Evolutionary conservation across 2,329 filamentous ascomycete genomes (phyloP), one percentile per base, ranked within the genome.

Genomic region (Aureobasidium subglaciale): DNA sequence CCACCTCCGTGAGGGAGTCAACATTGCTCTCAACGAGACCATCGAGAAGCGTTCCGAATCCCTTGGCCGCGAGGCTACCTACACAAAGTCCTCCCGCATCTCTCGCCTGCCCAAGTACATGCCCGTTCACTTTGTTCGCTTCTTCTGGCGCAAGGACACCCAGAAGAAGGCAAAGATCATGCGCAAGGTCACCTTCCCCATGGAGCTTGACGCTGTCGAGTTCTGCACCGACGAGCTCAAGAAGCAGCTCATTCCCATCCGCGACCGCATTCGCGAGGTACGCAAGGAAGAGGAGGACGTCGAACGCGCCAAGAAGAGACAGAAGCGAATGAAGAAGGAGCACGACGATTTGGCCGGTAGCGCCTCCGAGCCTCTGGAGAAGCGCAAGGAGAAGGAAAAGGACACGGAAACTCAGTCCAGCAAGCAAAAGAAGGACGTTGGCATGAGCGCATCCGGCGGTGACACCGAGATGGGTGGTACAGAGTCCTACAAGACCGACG

Each of bases 101-200:
- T 83, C 91, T 10, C 86, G 92, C 18, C 77, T 96, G 46, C 93
- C 93, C 16, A 95, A 96, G 71, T 96, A 99, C 69, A 80, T 99
- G 41, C 93, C 93, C 0, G 89, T 99, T 4, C 93, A 99, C 72
- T 96, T 99, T 70, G 88, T 99, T 56, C 89, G 93, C 61, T 99
- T 99, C 75, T 96, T 92, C 76, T 99, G 93, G 93, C 92, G 95
- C 68, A 84, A 87, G 43, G 90, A 95, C 63, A 90, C 89, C 3
- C 87, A 95, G 72, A 97, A 97, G 78, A 99, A 99, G 79, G 91
- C 92, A 62, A 99, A 99, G 80, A 99, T 99, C 64, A 92, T 99
- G 88, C 88, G 91, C 69, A 99, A 97, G 74, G 93, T 99, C 56
- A 92, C 90, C 0, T 99, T 99, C 69, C 92, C 92, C 6, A 85